phyloP scores from a whole-genome alignment of 179 eudicot genomes.

The Pouteria campechiana region DNA sequence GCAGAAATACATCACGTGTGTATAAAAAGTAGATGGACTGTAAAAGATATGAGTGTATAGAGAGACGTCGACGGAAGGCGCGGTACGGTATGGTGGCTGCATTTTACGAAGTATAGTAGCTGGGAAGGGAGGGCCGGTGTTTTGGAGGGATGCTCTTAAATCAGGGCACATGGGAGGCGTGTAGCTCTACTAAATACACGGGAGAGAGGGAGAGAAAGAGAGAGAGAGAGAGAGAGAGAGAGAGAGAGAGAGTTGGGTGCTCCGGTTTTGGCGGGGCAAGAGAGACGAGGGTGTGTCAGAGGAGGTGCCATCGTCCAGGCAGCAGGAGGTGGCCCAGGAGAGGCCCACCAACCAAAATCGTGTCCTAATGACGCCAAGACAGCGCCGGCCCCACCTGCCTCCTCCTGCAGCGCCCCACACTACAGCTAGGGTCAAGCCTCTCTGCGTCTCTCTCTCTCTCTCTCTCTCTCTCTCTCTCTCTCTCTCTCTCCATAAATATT shows the following conservation, averaged over 20 bases:
- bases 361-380: conserved; percentile 78
- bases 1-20: neutral
- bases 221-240: too few species aligned
- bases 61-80: neutral
- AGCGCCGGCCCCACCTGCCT: conserved; percentile 21
- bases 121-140: conserved; percentile 20
- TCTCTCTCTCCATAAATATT: too few species aligned
- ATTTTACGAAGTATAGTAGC: conserved; percentile 2
- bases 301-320: conserved; percentile 44
- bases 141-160: conserved; percentile 79
- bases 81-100: conserved; percentile 7
- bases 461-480: too few species aligned
- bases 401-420: too few species aligned
- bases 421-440: too few species aligned
- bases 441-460: too few species aligned
- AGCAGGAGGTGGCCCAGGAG: conserved; percentile 43
- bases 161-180: conserved; percentile 61
- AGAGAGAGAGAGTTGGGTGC: conserved; percentile 13
- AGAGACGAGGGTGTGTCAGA: too few species aligned
- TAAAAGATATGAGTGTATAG: neutral
- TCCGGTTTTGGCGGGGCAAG: conserved; percentile 36
- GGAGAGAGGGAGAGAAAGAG: too few species aligned
- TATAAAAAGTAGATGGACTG: neutral
- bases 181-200: conserved; percentile 36
- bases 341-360: conserved; percentile 28